These are phyloP conservation scores for Wickerhamomyces chambardii DNA, from an alignment of 805 yeast genomes.

Conservation along the genomic window DNA sequence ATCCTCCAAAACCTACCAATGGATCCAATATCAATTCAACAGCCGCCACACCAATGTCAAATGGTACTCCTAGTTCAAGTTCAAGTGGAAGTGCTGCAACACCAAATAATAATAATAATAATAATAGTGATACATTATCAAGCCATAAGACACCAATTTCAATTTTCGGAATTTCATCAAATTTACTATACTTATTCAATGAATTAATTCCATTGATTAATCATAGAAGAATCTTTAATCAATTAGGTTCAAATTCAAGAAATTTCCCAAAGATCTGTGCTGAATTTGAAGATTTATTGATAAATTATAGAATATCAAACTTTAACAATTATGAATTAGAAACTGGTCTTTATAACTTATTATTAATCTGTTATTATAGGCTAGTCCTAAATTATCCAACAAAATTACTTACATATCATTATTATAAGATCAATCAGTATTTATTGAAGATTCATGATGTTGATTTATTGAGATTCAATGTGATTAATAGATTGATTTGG, in stretches of 20 bases:
- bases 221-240: conserved; percentile 31
- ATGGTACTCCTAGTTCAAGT: too few species aligned
- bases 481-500: not conserved
- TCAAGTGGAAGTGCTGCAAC: too few species aligned
- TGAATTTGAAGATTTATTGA: conserved; percentile 33
- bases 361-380: conserved; percentile 11
- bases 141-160: conserved; percentile 1
- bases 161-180: conserved; percentile 9
- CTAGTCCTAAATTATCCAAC: conserved; percentile 14
- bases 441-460: not conserved
- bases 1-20: not conserved
- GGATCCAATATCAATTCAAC: not conserved
- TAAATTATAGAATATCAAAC: conserved; percentile 11
- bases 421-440: conserved; percentile 1
- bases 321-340: conserved; percentile 1
- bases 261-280: conserved; percentile 39
- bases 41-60: too few species aligned
- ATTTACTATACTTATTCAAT: conserved; percentile 25
- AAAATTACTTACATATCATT: conserved; percentile 6
- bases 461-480: not conserved
- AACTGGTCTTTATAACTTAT: conserved; percentile 7
- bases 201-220: conserved; percentile 33
- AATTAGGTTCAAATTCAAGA: conserved; percentile 27
- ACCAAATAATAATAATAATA: not conserved
- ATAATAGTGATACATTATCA: not conserved